phyloP scores from a whole-genome alignment of 164 flowering plant species.

The Akebia trifoliata region DNA sequence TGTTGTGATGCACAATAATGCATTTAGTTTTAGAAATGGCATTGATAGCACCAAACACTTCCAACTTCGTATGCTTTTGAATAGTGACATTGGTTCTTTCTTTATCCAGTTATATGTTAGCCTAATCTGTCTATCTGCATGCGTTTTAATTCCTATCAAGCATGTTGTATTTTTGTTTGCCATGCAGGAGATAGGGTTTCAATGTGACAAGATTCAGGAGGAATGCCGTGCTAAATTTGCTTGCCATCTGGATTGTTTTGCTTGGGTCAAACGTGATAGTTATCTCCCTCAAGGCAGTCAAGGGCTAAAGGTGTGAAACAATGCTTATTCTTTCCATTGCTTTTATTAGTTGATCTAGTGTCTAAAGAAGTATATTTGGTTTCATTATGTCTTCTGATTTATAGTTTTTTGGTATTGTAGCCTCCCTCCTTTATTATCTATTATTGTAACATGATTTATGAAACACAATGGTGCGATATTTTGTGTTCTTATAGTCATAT shows the following conservation, averaged over 20 bases:
- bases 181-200: slow-evolving; percentile 88
- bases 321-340: background rate
- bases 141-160: background rate
- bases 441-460: background rate
- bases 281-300: slow-evolving; percentile 99
- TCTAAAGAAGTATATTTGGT: background rate
- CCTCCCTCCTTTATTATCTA: background rate
- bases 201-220: slow-evolving; percentile 83
- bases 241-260: slow-evolving; percentile 97
- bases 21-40: background rate
- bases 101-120: background rate
- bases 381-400: background rate
- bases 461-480: too few species aligned
- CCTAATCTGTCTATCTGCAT: background rate
- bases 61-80: too few species aligned
- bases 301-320: slow-evolving; percentile 69
- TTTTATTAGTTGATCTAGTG: background rate
- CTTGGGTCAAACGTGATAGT: slow-evolving; percentile 99
- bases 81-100: too few species aligned
- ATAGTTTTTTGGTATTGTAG: background rate
- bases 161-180: background rate
- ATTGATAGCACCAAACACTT: too few species aligned
- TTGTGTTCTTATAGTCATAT: too few species aligned
- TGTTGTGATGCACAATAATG: background rate
- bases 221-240: slow-evolving; percentile 98